Evolutionary conservation across 2,329 filamentous ascomycete species (phyloP), one percentile per base, ranked within the genome.

Genomic region (Penicillium hesseltinei): DNA sequence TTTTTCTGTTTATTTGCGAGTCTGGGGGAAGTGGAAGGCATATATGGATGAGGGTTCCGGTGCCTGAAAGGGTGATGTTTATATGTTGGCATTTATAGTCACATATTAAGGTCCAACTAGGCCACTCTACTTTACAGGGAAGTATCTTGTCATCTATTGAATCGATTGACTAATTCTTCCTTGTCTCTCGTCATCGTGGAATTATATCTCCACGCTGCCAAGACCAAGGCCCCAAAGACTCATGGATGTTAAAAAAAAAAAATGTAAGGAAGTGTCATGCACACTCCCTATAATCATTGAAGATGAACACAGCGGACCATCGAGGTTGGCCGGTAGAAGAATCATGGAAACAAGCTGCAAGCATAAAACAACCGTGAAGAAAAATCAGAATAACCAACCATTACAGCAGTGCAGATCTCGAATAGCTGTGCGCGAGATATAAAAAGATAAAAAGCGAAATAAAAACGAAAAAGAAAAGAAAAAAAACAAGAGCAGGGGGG

Each of bases 341-440:
- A 45, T 50, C 35, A 54, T 50, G 38, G 31, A 51, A 47, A 50
- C 33, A 54, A 52, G 29, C 36, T 51, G 49, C 36, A 51, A 35
- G 40, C 51, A 51, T 17, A 48, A 50, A 29, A 59, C 44, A 56
- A 56, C 44, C 51, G 35, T 54, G 21, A 53, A 48, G 54, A 48
- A 50, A 50, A 59, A 42, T 38, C 53, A 49, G 45, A 58, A 45
- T 25, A 52, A 51, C 55, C 55, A 56, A 60, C 57, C 65, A 65
- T 60, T 63, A 66, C 58, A 60, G 61, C 61, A 62, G 48, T 62
- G 53, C 54, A 63, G 62, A 63, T 56, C 38, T 59, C 54, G 43
- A 36, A 44, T 51, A 51, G 29, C 47, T 55, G 47, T 40, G 48
- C 52, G 38, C 43, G 48, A 46, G 38, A 52, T 52, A 51, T 25